Conservation (phyloP, 2,329 filamentous ascomycete genomes). For the Ophiocordyceps robertsii region DNA sequence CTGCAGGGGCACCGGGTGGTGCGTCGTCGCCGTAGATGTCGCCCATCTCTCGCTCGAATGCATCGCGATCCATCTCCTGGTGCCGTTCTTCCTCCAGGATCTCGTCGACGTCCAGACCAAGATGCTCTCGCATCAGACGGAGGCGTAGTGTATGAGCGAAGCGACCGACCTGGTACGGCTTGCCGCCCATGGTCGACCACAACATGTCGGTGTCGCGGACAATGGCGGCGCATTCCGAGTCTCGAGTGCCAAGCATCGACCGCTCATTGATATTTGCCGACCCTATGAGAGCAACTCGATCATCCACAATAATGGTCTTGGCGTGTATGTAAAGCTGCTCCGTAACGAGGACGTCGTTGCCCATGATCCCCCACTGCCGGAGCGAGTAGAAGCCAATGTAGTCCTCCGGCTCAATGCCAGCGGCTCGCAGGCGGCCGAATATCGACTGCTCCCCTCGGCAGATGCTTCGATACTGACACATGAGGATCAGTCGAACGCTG, state of each 20-base stretch:
- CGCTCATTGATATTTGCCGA: conserved; percentile 98
- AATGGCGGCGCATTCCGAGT: conserved; percentile 83
- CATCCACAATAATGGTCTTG: conserved; percentile 92
- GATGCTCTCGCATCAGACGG: conserved; percentile 89
- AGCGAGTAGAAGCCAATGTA: conserved; percentile 94
- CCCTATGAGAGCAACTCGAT: conserved; percentile 83
- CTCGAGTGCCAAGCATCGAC: conserved; percentile 82
- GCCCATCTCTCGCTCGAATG: conserved; percentile 46
- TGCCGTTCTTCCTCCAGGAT: conserved; percentile 68
- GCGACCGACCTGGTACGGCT: conserved; percentile 77
- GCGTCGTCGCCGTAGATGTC: conserved; percentile 42
- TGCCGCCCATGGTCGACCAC: conserved; percentile 79
- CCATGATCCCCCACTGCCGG: conserved; percentile 84
- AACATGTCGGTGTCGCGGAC: conserved; percentile 91
- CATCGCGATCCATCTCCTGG: conserved; percentile 47
- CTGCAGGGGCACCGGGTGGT: not conserved
- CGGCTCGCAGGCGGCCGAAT: conserved; percentile 68
- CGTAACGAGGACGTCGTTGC: conserved; percentile 71
- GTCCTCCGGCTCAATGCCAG: conserved; percentile 81
- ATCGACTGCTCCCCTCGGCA: conserved; percentile 87
- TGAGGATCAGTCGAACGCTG: conserved; percentile 89
- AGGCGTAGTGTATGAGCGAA: conserved; percentile 89
- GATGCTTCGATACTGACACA: conserved; percentile 93
- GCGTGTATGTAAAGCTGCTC: conserved; percentile 98
- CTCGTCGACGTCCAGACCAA: conserved; percentile 90